Conservation (phyloP, 768 basidiomycete genomes). For the Boletus vinaceobasis region DNA sequence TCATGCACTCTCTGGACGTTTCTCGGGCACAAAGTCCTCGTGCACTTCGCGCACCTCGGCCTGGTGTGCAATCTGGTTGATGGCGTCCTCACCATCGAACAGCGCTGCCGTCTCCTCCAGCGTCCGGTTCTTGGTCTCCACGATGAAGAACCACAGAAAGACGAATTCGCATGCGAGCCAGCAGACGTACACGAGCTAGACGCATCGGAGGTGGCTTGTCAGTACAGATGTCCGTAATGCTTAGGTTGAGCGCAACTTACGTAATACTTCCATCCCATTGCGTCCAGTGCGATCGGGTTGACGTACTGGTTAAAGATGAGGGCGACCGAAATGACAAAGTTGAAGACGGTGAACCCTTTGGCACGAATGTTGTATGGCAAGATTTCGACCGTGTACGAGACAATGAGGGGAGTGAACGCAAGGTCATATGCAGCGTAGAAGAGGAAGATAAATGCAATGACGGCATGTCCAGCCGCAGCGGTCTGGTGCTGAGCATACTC, state of each 20-base stretch:
- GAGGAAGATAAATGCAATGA: slow-evolving; percentile 83
- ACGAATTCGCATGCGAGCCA: slow-evolving; percentile 67
- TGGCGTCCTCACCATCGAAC: slow-evolving; percentile 67
- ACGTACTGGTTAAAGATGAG: slow-evolving; percentile 90
- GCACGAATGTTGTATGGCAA: slow-evolving; percentile 79
- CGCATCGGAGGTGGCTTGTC: neutral
- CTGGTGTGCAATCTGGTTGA: slow-evolving; percentile 32
- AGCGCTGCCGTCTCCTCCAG: slow-evolving; percentile 81
- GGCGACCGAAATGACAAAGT: slow-evolving; percentile 70
- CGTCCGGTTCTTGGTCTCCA: slow-evolving; percentile 71
- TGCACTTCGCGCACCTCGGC: slow-evolving; percentile 19
- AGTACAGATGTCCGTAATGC: neutral
- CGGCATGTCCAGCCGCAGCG: slow-evolving; percentile 54
- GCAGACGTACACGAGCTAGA: slow-evolving; percentile 61
- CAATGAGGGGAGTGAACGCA: slow-evolving; percentile 83
- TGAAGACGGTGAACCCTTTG: slow-evolving; percentile 82
- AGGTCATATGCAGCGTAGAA: slow-evolving; percentile 78
- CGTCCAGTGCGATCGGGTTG: slow-evolving; percentile 72
- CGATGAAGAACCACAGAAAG: slow-evolving; percentile 63
- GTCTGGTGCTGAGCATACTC: slow-evolving; percentile 44
- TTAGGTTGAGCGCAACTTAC: slow-evolving; percentile 30
- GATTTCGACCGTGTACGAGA: slow-evolving; percentile 87
- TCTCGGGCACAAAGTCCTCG: slow-evolving; percentile 19
- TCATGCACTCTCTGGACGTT: slow-evolving; percentile 12
- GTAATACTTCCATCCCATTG: slow-evolving; percentile 75